These are phyloP conservation scores for Sporothrix sp. DNA, from an alignment of 2,329 filamentous ascomycete species.

Conservation along the genomic window DNA sequence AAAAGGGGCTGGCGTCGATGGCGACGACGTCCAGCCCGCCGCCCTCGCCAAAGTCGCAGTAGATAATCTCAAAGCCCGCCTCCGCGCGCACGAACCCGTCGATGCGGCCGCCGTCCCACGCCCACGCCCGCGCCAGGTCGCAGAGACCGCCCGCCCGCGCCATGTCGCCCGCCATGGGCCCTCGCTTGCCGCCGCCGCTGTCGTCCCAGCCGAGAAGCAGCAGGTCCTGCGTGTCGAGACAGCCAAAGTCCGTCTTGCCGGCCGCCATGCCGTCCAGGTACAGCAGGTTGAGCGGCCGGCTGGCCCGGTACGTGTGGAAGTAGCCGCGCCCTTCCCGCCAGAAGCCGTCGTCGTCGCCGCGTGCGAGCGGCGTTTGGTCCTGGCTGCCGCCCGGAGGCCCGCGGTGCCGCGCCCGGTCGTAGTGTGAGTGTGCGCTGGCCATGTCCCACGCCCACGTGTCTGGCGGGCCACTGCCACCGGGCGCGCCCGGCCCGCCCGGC, in stretches of 20 bases:
- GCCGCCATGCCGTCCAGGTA: constrained; percentile 64
- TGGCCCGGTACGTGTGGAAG: constrained; percentile 56
- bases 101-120: constrained; percentile 30
- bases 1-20: constrained; percentile 16
- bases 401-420: neutral
- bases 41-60: constrained; percentile 47
- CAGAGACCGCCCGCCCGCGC: constrained; percentile 48
- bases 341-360: neutral
- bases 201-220: constrained; percentile 32
- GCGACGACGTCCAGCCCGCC: constrained; percentile 30
- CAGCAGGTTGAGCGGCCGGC: constrained; percentile 47
- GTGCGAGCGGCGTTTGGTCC: neutral
- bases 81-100: constrained; percentile 60
- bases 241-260: constrained; percentile 55
- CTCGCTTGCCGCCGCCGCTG: neutral
- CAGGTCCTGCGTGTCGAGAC: constrained; percentile 56
- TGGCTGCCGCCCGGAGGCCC: neutral
- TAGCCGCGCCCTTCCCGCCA: constrained; percentile 37
- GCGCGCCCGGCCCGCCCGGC: no score
- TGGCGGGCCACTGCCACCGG: no score
- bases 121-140: constrained; percentile 40
- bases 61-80: constrained; percentile 59
- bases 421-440: neutral
- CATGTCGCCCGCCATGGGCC: constrained; percentile 28
- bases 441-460: neutral